Base-by-base conservation (phyloP, 2,329 filamentous ascomycete species). In the Bretziella fagacearum region DNA sequence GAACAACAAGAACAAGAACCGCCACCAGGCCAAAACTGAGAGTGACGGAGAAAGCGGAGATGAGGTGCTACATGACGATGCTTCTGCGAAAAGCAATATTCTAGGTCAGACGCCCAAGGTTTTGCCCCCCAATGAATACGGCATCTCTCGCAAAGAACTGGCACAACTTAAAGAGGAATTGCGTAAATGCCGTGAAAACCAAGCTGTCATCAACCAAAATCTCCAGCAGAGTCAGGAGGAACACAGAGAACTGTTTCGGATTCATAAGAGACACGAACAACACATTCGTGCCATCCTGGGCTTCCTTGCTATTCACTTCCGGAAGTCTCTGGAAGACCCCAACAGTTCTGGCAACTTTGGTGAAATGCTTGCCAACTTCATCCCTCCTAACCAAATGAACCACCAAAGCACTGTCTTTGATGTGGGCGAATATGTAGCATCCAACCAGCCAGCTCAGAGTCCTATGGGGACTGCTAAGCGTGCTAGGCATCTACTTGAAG, bases 231-330 rank as follows among this genome's bases (percentile, higher is more conserved):
- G 51, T 27, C 47, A 52, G 17, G 51, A 53, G n/a, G 50, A 52
- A 30, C 44, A 44, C 10, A 46, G 49, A 15, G 52, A 53, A 20
- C 47, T 53, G n/a, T 52, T 50, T 23, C 46, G 51, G 2, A 47
- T 53, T 4, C 50, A 51, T 58, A 86, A 89, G 55, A 79, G 91
- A n/a, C 91, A 98, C 57, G 91, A 98, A 59, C 94, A 89, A 59
- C 95, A 89, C 0, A 96, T 98, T 63, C 96, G 95, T 58, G 89
- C 89, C n/a, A 96, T 98, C 52, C 71, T 98, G 35, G 93, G 87
- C 43, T 96, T 98, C 61, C 71, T 98, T 17, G 91, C 89, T 39
- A 96, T 93, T 10, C 89, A 98, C 35, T 98, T 96, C 64, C 82
- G 93, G 53, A 81, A 93, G 57, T 93, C 85, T 53, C 65, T 98